These are phyloP conservation scores for Vigna unguiculata DNA, from an alignment of 306 rosid species.

Conservation along the genomic window DNA sequence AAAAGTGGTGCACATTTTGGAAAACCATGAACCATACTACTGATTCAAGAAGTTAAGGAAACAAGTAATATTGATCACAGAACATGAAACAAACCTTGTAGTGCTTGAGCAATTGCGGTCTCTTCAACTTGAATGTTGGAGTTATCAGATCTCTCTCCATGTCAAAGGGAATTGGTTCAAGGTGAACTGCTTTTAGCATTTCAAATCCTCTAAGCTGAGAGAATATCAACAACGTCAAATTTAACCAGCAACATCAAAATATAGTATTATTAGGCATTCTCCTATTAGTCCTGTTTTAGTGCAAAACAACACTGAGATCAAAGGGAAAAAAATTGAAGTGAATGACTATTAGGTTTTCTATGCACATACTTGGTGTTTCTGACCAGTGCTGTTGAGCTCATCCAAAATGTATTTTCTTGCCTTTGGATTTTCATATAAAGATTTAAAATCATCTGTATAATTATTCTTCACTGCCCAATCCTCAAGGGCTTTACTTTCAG, in stretches of 20 bases:
- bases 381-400: conserved; percentile 78
- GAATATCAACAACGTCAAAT: conserved; percentile 39
- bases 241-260: conserved; percentile 2
- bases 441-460: conserved; percentile 63
- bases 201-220: conserved; percentile 89
- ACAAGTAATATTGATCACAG: conserved; percentile 3
- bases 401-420: conserved; percentile 81
- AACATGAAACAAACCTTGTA: conserved; percentile 64
- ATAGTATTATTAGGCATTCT: neutral
- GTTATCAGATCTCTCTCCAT: conserved; percentile 85
- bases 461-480: conserved; percentile 75
- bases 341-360: conserved; percentile 9
- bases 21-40: conserved; percentile 18
- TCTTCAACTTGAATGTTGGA: conserved; percentile 87
- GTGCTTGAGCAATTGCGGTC: conserved; percentile 71
- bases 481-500: conserved; percentile 76
- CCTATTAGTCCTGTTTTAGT: neutral
- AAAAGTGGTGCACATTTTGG: conserved; percentile 11
- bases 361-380: conserved; percentile 70
- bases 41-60: neutral
- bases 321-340: neutral
- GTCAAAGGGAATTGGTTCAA: conserved; percentile 83
- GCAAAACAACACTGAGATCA: neutral
- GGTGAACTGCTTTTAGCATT: conserved; percentile 74
- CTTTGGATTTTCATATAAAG: conserved; percentile 73